Base-by-base conservation (phyloP, 768 basidiomycete genomes). In the Mycena haematopus region DNA sequence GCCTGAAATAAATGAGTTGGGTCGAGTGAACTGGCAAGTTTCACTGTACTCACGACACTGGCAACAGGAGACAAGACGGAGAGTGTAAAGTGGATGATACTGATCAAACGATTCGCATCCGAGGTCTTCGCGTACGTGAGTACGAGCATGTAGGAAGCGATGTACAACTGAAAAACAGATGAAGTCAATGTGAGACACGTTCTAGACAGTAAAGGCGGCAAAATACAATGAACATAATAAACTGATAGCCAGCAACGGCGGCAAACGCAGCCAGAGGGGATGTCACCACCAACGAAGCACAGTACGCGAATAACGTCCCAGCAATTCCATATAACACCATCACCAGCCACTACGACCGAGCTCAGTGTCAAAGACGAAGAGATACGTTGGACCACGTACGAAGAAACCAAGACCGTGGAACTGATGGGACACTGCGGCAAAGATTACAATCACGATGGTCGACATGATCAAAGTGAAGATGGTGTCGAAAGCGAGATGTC, bases 181-280 rank as follows among this genome's bases (percentile, higher is more conserved):
- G n/a, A n/a, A n/a, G 50, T 67, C 22, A 57, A 58, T 11, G 6
- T 46, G 33, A 40, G 29, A 40, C 11, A 21, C 10, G 29, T 17
- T 21, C 29, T 25, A n/a, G 38, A 10, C 6, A 21, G 22, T 29
- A n/a, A 11, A 27, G n/a, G 51, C 40, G 25, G 53, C 21, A 50
- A 81, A 88, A 72, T 71, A 92, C 89, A 42, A 89, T 68, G 70
- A 86, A 92, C 74, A 91, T 83, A 56, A 92, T 73, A 44, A 91
- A 81, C 65, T 92, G 89, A 69, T 88, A 90, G 17, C 85, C 90
- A 6, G 91, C 91, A 15, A 86, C 83, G 6, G 81, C 76, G 0
- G 92, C 90, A 65, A 92, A 93, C 2, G 90, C 87, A 3, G 88
- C 86, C 25, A 93, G 77, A 11, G 90, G 86, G 0, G 90, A 89